Base-by-base conservation (phyloP, 768 basidiomycete species). In the Mrakia frigida region DNA sequence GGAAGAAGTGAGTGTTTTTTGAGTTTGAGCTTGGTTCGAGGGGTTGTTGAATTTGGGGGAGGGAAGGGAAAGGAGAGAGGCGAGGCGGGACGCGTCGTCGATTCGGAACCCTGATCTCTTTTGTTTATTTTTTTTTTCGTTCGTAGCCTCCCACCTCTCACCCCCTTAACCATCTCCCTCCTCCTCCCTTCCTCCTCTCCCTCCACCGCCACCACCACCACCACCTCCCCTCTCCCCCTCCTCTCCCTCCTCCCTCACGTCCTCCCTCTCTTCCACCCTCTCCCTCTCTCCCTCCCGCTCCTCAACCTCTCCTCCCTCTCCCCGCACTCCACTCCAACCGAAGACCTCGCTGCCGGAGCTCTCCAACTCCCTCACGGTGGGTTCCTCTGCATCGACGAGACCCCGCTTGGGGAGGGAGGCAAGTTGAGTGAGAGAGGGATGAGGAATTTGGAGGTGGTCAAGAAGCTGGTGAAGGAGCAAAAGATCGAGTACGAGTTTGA, bases 401-500 rank as follows among this genome's bases (percentile, higher is more conserved):
- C 56, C 0, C 37, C 52, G 0, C 74, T 83, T 31, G 79, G 79
- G 10, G 81, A 82, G 68, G 82, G 82, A 13, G 77, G 77, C 6
- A 80, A 74, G 63, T 77, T 83, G 21, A 75, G 79, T 37, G 81
- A 82, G 46, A 72, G 74, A 21, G 82, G 82, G 16, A 78, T 83
- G 3, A 53, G 78, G 1, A 83, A 83, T 72, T n/a, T 83, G 7
- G 79, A 80, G 13, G 72, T 77, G 14, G 74, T 81, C n/a, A 70
- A 79, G 3, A 79, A 75, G 28, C 76, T 80, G 18, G 43, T 83
- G 37, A 63, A 77, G 16, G 78, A 81, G 59, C 81, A 81, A 53
- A 82, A 80, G 69, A 75, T 83, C 18, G 77, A 77, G 0, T 82
- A 81, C 70, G 77, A 77, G 65, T 83, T 82, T 76, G 81, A 82